Conservation (phyloP, 2,329 filamentous ascomycete genomes). For the Lachnellula hyalina region DNA sequence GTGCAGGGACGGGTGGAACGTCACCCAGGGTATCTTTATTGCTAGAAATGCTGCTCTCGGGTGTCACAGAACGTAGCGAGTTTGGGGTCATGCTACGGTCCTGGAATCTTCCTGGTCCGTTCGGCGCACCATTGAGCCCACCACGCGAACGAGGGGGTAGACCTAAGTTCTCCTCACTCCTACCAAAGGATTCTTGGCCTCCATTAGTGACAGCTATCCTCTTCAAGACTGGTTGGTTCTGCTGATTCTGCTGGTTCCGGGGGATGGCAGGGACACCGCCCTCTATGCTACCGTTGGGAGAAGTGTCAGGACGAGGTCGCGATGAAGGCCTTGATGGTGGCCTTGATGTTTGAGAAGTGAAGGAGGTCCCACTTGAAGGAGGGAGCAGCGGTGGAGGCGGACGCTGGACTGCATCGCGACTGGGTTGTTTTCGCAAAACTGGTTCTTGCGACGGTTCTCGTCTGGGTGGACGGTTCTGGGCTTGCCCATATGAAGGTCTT, state of each 20-base stretch:
- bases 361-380: constrained; percentile 13
- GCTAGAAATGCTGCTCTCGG: constrained; percentile 22
- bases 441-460: constrained; percentile 26
- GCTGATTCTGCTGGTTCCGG: constrained; percentile 2
- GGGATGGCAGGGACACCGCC: constrained; percentile 11
- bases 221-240: constrained; percentile 21
- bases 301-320: constrained; percentile 24
- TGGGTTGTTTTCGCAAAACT: constrained; percentile 20
- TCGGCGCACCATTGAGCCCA: constrained; percentile 26
- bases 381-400: constrained; percentile 9
- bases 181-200: constrained; percentile 31
- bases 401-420: constrained; percentile 28
- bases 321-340: constrained; percentile 23
- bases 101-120: constrained; percentile 27
- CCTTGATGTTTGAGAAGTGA: constrained; percentile 23
- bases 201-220: constrained; percentile 26
- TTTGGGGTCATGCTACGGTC: constrained; percentile 29
- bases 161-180: constrained; percentile 26
- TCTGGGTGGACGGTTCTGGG: constrained; percentile 21
- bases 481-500: constrained; percentile 19
- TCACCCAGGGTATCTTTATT: constrained; percentile 19
- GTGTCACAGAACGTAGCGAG: constrained; percentile 26
- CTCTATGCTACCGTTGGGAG: constrained; percentile 26
- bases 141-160: constrained; percentile 29
- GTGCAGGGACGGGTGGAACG: constrained; percentile 27